Base-by-base conservation (phyloP, 768 basidiomycete genomes). In the Tylopilus sp. region DNA sequence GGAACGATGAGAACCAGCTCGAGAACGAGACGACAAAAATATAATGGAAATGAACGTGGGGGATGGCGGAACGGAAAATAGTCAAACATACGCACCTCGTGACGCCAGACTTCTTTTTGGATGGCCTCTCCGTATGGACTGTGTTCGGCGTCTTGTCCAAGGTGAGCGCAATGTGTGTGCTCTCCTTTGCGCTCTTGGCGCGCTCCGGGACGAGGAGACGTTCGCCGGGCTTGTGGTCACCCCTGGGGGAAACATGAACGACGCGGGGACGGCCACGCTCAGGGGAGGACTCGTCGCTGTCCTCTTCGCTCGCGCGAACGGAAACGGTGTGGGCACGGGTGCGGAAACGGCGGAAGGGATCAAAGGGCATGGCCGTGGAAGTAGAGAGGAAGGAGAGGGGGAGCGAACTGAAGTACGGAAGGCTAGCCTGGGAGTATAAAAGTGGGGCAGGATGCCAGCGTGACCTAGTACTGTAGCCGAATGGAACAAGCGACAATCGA, bases 271-370 rank as follows among this genome's bases (percentile, higher is more conserved):
- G 45, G 37, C 25, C 45, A 29, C 38, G 49, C 22, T 66, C 57
- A 0, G 60, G 64, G 0, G 66, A 61, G 13, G 56, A 61, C 11
- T 45, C 52, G 19, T 69, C 69, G 13, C 48, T 69, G 57, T 67
- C 67, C 2, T 61, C 50, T 45, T 70, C 63, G n/a, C 29, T 49
- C 0, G 56, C 40, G 17, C 11, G 37, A 14, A 26, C 10, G n/a
- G 52, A 36, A 16, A 16, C 29, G 3, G 41, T 30, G 17, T 17
- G 25, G 17, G 54, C 40, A 17, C 65, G 58, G 10, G 34, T 53
- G 11, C 67, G 69, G 19, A 67, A 44, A 19, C 59, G 69, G 17
- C 61, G 67, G 50, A 67, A 55, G 31, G 53, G 55, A 19, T 57
- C 52, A 21, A 69, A 49, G 6, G 58, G 48, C 57, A 59, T 58